A percentile compares a stretch with the other conserved stretches of the same genome.
These are phyloP conservation scores for Endogone sp. DNA, from an alignment of 192 early-diverging fungal genomes.

Conservation along the genomic window DNA sequence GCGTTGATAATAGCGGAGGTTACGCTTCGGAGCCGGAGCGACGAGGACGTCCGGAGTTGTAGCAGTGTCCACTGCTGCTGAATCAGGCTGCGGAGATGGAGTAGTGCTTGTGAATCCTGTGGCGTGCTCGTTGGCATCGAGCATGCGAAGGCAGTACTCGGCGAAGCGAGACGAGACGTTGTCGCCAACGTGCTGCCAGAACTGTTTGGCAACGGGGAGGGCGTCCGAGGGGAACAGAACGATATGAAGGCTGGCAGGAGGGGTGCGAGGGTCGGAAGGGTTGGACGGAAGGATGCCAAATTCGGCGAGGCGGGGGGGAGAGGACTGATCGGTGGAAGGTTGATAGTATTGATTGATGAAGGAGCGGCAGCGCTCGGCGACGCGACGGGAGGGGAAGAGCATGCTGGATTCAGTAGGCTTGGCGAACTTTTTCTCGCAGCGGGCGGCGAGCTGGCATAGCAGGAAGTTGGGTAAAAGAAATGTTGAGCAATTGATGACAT, in stretches of 20 bases:
- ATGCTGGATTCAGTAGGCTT: conserved; percentile 62
- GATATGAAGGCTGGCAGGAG: conserved; percentile 48
- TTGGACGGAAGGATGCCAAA: conserved; percentile 49
- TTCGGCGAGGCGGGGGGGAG: conserved; percentile 58
- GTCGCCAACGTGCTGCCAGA: conserved; percentile 95
- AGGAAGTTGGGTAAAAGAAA: background rate
- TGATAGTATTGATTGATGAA: conserved; percentile 54
- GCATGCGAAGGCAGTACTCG: conserved; percentile 69
- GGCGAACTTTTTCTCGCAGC: conserved; percentile 61
- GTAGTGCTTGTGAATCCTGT: too few species aligned
- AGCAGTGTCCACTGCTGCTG: too few species aligned
- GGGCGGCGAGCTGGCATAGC: conserved; percentile 32
- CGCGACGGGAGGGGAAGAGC: conserved; percentile 68
- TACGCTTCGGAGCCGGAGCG: background rate
- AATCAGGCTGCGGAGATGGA: too few species aligned
- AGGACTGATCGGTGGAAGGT: conserved; percentile 13
- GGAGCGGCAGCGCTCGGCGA: conserved; percentile 61
- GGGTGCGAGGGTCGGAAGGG: conserved; percentile 34
- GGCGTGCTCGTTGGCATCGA: conserved; percentile 52
- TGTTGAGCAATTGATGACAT: background rate
- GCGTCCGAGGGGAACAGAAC: conserved; percentile 73
- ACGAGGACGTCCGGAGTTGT: too few species aligned
- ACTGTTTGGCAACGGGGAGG: conserved; percentile 79
- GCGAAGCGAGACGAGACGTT: conserved; percentile 87
- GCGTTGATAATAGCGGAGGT: background rate